phyloP scores from a whole-genome alignment of 176 grass and related monocot species.

The Thalia dealbata region DNA sequence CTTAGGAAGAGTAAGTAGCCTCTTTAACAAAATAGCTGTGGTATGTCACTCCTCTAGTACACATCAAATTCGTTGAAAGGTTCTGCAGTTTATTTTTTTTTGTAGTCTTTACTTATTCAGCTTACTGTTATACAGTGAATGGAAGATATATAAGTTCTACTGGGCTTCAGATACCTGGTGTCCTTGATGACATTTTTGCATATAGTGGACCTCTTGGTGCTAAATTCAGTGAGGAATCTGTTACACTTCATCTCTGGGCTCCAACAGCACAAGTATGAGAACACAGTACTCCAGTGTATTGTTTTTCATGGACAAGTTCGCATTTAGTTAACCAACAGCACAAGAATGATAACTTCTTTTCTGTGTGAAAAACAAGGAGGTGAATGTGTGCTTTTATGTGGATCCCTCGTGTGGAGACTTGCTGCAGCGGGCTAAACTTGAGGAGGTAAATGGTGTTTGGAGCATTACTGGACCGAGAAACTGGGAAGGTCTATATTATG shows the following conservation, averaged over 20 bases:
- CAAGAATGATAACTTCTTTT: neutral
- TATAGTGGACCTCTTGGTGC: conserved; percentile 72
- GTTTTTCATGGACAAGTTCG: neutral
- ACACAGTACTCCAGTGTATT: neutral
- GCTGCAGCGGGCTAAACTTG: conserved; percentile 38
- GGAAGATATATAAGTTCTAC: conserved; percentile 45
- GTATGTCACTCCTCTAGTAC: too few species aligned
- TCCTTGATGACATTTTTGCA: conserved; percentile 86
- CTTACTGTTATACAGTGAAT: conserved; percentile 32
- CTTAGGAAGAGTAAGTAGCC: neutral
- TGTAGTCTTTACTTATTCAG: neutral
- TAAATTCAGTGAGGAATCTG: conserved; percentile 35
- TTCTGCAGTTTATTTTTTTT: too few species aligned
- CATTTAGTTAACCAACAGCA: neutral
- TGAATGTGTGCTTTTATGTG: conserved; percentile 57
- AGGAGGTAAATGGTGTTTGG: conserved; percentile 68
- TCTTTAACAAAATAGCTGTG: too few species aligned
- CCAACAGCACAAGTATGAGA: conserved; percentile 74
- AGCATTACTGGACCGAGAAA: conserved; percentile 50
- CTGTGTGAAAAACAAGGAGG: conserved; percentile 37
- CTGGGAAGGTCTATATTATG: conserved; percentile 71
- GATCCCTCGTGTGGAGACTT: conserved; percentile 34
- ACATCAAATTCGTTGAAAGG: too few species aligned
- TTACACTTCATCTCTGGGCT: conserved; percentile 75
- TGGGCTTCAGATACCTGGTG: conserved; percentile 58